Conservation (phyloP, 768 basidiomycete species). For the Austroboletus eburneus region DNA sequence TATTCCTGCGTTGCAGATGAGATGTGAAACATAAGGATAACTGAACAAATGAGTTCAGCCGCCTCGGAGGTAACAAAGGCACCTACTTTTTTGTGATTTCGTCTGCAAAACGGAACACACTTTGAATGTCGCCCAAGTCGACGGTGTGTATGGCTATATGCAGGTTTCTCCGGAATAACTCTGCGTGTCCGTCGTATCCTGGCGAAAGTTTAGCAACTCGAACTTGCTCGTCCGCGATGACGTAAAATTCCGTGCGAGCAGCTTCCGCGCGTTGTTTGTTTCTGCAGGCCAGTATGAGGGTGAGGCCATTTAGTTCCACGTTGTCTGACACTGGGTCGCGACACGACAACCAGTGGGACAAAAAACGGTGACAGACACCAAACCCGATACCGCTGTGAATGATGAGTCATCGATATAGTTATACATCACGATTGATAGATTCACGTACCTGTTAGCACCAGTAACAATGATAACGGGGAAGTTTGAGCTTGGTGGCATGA, state of each 20-base stretch:
- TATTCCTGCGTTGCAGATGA: slow-evolving; percentile 78
- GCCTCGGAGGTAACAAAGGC: neutral
- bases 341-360: slow-evolving; percentile 61
- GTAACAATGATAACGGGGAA: slow-evolving; percentile 60
- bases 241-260: slow-evolving; percentile 53
- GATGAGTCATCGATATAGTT: slow-evolving; percentile 1
- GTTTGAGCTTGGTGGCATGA: slow-evolving; percentile 27
- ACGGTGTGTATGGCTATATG: slow-evolving; percentile 57
- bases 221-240: slow-evolving; percentile 53
- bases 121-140: slow-evolving; percentile 59
- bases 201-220: slow-evolving; percentile 30
- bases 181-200: slow-evolving; percentile 49
- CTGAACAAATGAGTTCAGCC: slow-evolving; percentile 22
- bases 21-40: slow-evolving; percentile 75
- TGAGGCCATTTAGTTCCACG: slow-evolving; percentile 43
- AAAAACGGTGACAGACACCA: slow-evolving; percentile 75
- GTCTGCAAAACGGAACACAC: slow-evolving; percentile 59
- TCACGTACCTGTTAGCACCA: slow-evolving; percentile 61
- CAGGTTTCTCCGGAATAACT: slow-evolving; percentile 54
- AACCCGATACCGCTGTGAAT: slow-evolving; percentile 72
- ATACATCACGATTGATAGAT: neutral
- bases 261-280: slow-evolving; percentile 57
- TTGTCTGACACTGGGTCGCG: slow-evolving; percentile 31
- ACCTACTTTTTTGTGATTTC: slow-evolving; percentile 52
- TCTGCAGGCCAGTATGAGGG: slow-evolving; percentile 79